phyloP scores from a whole-genome alignment of 441 rosid species.

The Gossypium schwendimanii region DNA sequence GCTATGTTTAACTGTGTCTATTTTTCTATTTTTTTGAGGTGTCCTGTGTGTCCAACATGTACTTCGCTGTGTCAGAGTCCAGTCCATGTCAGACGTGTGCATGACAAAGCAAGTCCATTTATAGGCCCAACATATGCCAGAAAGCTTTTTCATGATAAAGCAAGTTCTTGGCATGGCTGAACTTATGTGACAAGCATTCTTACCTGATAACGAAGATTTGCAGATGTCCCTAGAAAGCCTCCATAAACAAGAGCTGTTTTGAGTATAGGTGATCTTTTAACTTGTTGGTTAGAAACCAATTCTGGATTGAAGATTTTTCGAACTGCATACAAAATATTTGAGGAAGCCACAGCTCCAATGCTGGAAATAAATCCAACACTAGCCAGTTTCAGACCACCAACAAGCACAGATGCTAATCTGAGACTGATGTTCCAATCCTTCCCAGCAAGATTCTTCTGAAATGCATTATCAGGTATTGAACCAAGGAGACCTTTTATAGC shows the following conservation, averaged over 20 bases:
- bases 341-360: slow-evolving; percentile 74
- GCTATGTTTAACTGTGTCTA: too few species aligned
- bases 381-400: slow-evolving; percentile 82
- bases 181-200: slow-evolving; percentile 11
- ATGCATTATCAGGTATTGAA: slow-evolving; percentile 87
- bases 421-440: slow-evolving; percentile 71
- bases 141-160: neutral
- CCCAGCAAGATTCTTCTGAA: slow-evolving; percentile 81
- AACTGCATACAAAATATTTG: slow-evolving; percentile 46
- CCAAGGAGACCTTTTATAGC: slow-evolving; percentile 68
- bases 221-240: slow-evolving; percentile 77
- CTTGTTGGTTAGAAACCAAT: slow-evolving; percentile 34
- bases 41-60: too few species aligned
- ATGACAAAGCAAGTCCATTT: too few species aligned
- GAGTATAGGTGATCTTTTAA: slow-evolving; percentile 75
- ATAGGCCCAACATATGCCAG: neutral
- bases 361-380: slow-evolving; percentile 80
- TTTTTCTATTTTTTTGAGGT: too few species aligned
- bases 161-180: neutral
- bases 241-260: slow-evolving; percentile 78
- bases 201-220: slow-evolving; percentile 94
- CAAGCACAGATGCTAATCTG: slow-evolving; percentile 67
- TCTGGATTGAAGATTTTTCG: slow-evolving; percentile 53
- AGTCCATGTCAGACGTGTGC: too few species aligned
- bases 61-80: too few species aligned